A percentile compares a stretch with the other conserved stretches of the same genome.
Conservation (phyloP, 2,329 filamentous ascomycete species). For the Beauveria rudraprayagi region DNA sequence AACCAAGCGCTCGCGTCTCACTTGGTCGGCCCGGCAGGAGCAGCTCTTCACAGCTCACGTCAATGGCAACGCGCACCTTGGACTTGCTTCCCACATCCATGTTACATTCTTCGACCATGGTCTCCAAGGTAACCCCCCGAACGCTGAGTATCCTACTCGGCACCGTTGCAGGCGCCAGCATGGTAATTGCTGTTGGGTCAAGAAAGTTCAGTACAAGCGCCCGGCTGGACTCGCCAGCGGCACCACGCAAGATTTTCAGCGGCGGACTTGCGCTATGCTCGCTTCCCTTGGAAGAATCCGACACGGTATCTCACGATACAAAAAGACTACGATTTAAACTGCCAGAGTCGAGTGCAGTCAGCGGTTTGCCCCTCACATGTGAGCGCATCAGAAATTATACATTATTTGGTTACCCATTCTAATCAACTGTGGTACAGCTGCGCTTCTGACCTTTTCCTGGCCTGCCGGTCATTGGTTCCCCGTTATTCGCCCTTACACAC, state of each 20-base stretch:
- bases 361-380: neutral
- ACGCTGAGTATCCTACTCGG: neutral
- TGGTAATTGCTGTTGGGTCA: neutral
- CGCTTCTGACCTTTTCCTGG: neutral
- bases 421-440: neutral
- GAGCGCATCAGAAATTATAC: no score
- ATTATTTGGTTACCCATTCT: neutral
- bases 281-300: neutral
- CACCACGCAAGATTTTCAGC: conserved; percentile 16
- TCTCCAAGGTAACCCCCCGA: neutral
- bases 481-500: neutral
- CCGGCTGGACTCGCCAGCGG: neutral
- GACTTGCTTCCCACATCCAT: neutral
- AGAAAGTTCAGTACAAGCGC: neutral
- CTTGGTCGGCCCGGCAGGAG: neutral
- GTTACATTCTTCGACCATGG: neutral
- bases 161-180: neutral
- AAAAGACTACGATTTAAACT: neutral
- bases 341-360: neutral
- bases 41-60: neutral
- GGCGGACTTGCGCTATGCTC: neutral
- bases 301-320: neutral
- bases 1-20: neutral
- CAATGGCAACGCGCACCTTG: neutral
- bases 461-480: neutral